Conservation (phyloP, 2,329 filamentous ascomycete species). For the Paraconiothyrium sp. region DNA sequence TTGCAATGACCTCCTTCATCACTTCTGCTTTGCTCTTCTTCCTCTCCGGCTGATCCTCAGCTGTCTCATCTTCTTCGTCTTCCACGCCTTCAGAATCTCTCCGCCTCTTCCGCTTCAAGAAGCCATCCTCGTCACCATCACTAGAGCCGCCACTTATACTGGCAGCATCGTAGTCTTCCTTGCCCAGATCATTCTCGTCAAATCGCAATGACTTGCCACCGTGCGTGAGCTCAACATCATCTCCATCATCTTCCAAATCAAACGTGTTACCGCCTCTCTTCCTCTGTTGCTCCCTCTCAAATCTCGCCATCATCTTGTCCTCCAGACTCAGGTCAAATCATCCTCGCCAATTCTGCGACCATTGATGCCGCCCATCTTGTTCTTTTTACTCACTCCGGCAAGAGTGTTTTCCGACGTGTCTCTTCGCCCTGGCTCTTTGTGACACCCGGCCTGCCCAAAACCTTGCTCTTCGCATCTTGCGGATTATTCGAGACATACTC, state of each 20-base stretch:
- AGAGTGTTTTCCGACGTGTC: conserved; percentile 80
- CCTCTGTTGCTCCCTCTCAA: conserved; percentile 85
- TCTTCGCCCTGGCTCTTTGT: conserved; percentile 89
- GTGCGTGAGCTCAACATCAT: conserved; percentile 80
- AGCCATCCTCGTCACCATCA: conserved; percentile 50
- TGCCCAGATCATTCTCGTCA: conserved; percentile 57
- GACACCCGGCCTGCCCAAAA: conserved; percentile 80
- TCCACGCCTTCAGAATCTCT: conserved; percentile 58
- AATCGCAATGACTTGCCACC: conserved; percentile 78
- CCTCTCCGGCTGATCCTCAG: conserved; percentile 72
- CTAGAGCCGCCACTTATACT: conserved; percentile 68
- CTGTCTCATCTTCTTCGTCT: conserved; percentile 46
- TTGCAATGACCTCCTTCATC: conserved; percentile 97
- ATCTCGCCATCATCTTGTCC: conserved; percentile 89
- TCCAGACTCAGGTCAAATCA: conserved; percentile 91
- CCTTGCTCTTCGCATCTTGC: conserved; percentile 60
- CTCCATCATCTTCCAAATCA: conserved; percentile 86
- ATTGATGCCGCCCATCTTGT: conserved; percentile 91
- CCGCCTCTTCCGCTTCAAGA: conserved; percentile 54
- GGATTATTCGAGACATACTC: conserved; percentile 76
- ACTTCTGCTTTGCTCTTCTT: conserved; percentile 98
- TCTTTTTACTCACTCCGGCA: conserved; percentile 89
- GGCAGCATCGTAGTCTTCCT: conserved; percentile 82
- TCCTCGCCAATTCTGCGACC: conserved; percentile 93
- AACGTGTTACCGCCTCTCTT: conserved; percentile 84